A percentile compares a stretch with the other conserved stretches of the same genome.
These are phyloP conservation scores for Papiliotrema laurentii DNA, from an alignment of 1,284 basidiomycete species.

Conservation along the genomic window DNA sequence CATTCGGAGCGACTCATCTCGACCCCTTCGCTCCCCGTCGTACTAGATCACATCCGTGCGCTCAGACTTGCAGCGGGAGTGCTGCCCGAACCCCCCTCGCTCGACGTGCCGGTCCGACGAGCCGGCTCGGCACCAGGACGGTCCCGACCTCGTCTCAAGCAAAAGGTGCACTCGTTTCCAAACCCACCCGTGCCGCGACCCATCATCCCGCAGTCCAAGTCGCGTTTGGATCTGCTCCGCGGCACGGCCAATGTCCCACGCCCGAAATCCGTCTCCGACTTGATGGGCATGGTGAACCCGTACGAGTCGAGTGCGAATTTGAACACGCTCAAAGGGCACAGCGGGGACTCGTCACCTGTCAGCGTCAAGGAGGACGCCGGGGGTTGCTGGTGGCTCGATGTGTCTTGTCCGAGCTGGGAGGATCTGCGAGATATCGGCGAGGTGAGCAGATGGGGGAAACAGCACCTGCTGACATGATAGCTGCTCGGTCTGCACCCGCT, in stretches of 20 bases:
- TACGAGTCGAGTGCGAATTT: slow-evolving; percentile 15
- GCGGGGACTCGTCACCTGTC: neutral
- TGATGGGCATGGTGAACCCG: slow-evolving; percentile 34
- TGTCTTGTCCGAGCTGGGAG: slow-evolving; percentile 82
- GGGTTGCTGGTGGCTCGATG: slow-evolving; percentile 87
- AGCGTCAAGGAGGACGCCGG: slow-evolving; percentile 10
- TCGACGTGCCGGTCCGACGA: slow-evolving; percentile 15
- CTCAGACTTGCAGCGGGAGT: slow-evolving; percentile 42
- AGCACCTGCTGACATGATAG: slow-evolving; percentile 48
- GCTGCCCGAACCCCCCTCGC: slow-evolving; percentile 5
- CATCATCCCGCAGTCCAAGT: slow-evolving; percentile 10
- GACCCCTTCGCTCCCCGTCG: slow-evolving; percentile 58
- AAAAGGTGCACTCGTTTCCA: slow-evolving; percentile 18
- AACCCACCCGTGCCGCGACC: slow-evolving; percentile 28
- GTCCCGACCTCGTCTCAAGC: slow-evolving; percentile 1
- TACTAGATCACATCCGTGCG: slow-evolving; percentile 57
- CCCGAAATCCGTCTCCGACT: slow-evolving; percentile 43
- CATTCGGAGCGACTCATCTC: slow-evolving; percentile 50
- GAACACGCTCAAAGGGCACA: slow-evolving; percentile 8
- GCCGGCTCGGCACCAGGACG: slow-evolving; percentile 27
- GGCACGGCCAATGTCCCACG: slow-evolving; percentile 11
- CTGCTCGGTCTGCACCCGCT: slow-evolving; percentile 85
- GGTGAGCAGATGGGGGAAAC: slow-evolving; percentile 49
- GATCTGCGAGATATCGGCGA: slow-evolving; percentile 85
- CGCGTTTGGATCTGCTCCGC: slow-evolving; percentile 26